These are phyloP conservation scores for Rosellinia necatrix DNA, from an alignment of 2,329 filamentous ascomycete species.

Conservation along the genomic window DNA sequence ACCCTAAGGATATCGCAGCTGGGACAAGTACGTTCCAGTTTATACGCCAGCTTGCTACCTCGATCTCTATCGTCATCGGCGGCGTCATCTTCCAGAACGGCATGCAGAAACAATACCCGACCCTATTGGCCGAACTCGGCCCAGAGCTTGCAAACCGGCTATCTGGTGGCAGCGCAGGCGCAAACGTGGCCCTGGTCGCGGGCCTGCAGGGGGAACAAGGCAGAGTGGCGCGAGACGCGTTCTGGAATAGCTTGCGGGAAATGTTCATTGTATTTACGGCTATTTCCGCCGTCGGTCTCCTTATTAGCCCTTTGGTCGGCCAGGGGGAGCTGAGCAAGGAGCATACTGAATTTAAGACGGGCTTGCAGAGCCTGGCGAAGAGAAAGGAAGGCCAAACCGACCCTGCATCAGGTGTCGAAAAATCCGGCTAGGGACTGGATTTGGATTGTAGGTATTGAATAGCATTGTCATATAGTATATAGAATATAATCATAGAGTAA, in stretches of 20 bases:
- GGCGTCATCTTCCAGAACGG: constrained; percentile 80
- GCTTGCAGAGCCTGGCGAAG: constrained; percentile 47
- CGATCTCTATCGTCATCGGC: constrained; percentile 72
- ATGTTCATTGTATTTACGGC: constrained; percentile 64
- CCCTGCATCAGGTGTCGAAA: constrained; percentile 17
- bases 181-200: constrained; percentile 56
- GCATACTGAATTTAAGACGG: constrained; percentile 63
- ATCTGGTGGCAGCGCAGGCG: constrained; percentile 55
- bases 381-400: constrained; percentile 13
- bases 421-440: constrained; percentile 5
- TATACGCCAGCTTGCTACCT: constrained; percentile 69
- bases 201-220: constrained; percentile 49
- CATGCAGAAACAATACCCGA: constrained; percentile 61
- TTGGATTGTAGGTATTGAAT: too few relatives aligned
- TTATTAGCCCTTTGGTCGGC: constrained; percentile 53
- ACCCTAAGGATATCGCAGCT: constrained; percentile 67
- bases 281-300: constrained; percentile 52
- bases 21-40: constrained; percentile 71
- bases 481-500: constrained; percentile 15
- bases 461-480: neutral
- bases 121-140: constrained; percentile 56
- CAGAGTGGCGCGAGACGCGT: constrained; percentile 45
- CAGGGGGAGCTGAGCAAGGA: constrained; percentile 58
- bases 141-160: constrained; percentile 50
- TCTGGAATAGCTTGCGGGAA: constrained; percentile 53